These are phyloP conservation scores for Mycena crocata DNA, from an alignment of 768 basidiomycete genomes.

Conservation along the genomic window DNA sequence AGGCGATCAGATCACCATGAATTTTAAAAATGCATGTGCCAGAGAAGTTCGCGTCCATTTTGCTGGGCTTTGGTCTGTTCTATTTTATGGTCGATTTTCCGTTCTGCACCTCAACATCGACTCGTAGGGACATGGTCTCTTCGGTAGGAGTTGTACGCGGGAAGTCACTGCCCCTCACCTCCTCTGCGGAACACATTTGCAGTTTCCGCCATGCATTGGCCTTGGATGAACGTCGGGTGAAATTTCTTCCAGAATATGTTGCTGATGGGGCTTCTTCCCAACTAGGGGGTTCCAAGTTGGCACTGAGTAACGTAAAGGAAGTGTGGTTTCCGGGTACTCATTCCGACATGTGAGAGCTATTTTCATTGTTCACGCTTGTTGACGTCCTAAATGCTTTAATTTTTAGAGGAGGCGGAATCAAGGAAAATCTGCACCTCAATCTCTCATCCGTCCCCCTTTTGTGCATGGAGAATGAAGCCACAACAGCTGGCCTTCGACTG, in stretches of 20 bases:
- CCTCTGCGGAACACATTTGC: conserved; percentile 13
- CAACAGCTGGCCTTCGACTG: conserved; percentile 1
- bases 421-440: conserved; percentile 1
- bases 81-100: not conserved
- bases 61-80: not conserved
- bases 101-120: not conserved
- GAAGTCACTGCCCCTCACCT: not conserved
- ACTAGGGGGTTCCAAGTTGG: not conserved
- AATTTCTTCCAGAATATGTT: conserved; percentile 16
- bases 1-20: not conserved
- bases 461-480: conserved; percentile 15
- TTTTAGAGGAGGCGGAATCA: not conserved
- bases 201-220: conserved; percentile 13
- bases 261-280: not conserved
- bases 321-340: not conserved
- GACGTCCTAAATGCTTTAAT: not conserved
- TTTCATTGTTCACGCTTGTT: not conserved
- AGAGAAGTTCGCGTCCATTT: not conserved
- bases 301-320: not conserved
- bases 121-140: not conserved
- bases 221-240: conserved; percentile 14
- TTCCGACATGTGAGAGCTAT: conserved; percentile 11
- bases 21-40: conserved; percentile 6
- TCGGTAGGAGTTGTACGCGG: conserved; percentile 1
- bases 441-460: conserved; percentile 1